These are phyloP conservation scores for Oxyria digyna DNA, from an alignment of 148 eudicot species.

Conservation along the genomic window DNA sequence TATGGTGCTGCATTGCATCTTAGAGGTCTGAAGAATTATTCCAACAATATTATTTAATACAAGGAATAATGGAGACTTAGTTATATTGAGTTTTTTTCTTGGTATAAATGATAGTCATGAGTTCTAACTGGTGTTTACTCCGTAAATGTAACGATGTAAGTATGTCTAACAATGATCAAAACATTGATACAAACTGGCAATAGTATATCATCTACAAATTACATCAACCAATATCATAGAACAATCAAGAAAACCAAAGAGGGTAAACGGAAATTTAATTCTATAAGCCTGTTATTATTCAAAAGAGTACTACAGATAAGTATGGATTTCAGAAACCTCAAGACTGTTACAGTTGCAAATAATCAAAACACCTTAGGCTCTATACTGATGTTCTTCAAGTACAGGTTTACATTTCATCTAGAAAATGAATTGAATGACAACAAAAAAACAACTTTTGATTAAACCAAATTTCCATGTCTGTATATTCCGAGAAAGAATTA, in stretches of 20 bases:
- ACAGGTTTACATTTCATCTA: not conserved
- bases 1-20: too few relatives aligned
- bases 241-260: not conserved
- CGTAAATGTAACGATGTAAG: too few relatives aligned
- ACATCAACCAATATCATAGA: not conserved
- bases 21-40: too few relatives aligned
- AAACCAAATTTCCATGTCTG: not conserved
- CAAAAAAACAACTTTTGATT: not conserved
- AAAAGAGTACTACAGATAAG: not conserved
- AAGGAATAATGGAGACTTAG: too few relatives aligned
- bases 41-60: too few relatives aligned
- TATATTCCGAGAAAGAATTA: not conserved
- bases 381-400: not conserved
- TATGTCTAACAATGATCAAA: too few relatives aligned
- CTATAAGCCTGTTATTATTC: not conserved
- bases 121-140: too few relatives aligned
- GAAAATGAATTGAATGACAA: constrained; percentile 5
- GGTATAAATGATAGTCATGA: too few relatives aligned
- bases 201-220: too few relatives aligned
- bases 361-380: not conserved
- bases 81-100: too few relatives aligned
- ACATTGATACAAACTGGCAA: too few relatives aligned
- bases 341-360: not conserved
- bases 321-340: not conserved
- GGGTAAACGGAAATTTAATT: not conserved